Base-by-base conservation (phyloP, 305 asterid species). In the Fraxinus velutina region DNA sequence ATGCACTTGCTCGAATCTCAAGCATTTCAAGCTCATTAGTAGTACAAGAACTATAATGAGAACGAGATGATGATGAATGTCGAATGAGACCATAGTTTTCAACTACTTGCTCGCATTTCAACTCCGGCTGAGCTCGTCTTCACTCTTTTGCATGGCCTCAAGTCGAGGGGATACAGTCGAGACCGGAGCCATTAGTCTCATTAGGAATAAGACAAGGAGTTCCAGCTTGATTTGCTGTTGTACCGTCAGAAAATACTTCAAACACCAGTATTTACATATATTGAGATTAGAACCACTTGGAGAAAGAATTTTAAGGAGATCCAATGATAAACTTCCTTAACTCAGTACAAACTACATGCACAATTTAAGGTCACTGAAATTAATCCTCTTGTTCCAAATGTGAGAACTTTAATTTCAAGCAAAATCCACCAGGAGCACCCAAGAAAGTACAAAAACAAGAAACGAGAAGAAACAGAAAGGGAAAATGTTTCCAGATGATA, bases 351-450 rank as follows among this genome's bases (percentile, higher is more conserved):
- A 68, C 21, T 66, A 68, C 39, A 68, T 0, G 10, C 19, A 29
- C 37, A 68, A 60, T 13, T 4, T 47, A 66, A 66, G 17, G 73
- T 8, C 19, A 66, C 37, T 24, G 36, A 66, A 47, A 66, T 29
- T 13, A 68, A 27, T 10, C 39, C 3, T 29, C 74, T 68, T 15
- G 37, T 68, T 68, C 74, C 7, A 22, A 3, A 50, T 15, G 62
- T n/a, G 62, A 15, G n/a, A 50, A 50, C 6, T 4, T 50, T 7
- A 50, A 50, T 50, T 15, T 50, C 62, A n/a, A 57, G 70, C 42
- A 78, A 78, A 78, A 60, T 78, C 22, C 81, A 17, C 19, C 5
- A 9, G 60, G 13, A 78, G 81, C 81, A 76, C 79, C 60, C 68
- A 15, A 13, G n/a, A 47, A 57, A 44, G 13, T 2, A 21, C 39